Conservation (phyloP, 352 stramenopile species). For the Aphanomyces astaci region DNA sequence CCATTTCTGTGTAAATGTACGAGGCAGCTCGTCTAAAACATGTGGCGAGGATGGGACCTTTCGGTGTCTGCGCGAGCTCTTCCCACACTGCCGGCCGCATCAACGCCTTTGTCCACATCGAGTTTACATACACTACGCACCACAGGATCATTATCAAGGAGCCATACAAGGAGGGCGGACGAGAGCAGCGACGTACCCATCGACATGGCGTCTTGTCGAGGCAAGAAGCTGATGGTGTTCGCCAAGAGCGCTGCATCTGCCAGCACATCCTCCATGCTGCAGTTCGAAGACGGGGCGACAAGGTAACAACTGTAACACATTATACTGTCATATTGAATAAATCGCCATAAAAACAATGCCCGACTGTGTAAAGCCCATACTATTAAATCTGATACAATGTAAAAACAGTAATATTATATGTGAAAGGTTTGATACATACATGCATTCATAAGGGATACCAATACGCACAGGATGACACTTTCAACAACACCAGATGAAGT, state of each 20-base stretch:
- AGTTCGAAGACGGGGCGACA: neutral
- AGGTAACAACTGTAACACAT: slow-evolving; percentile 1
- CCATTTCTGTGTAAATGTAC: slow-evolving; percentile 82
- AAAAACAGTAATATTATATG: too few relatives aligned
- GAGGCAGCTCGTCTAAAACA: slow-evolving; percentile 77
- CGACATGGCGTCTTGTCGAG: slow-evolving; percentile 41
- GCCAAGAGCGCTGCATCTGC: slow-evolving; percentile 49
- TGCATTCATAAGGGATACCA: neutral
- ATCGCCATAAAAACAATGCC: neutral
- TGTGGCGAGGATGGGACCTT: slow-evolving; percentile 65
- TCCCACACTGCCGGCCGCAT: slow-evolving; percentile 80
- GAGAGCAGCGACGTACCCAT: slow-evolving; percentile 33
- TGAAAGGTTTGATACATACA: too few relatives aligned
- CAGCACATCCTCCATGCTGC: slow-evolving; percentile 41
- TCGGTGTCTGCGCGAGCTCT: slow-evolving; percentile 64
- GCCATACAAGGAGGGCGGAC: neutral
- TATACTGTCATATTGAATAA: neutral
- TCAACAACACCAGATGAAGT: neutral
- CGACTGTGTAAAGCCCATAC: too few relatives aligned
- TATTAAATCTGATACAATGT: too few relatives aligned
- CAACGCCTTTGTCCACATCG: slow-evolving; percentile 66
- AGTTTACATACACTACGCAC: slow-evolving; percentile 53
- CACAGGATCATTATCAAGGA: slow-evolving; percentile 7
- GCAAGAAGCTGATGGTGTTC: slow-evolving; percentile 52
- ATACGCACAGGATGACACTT: neutral